phyloP scores from a whole-genome alignment of 2,329 filamentous ascomycete genomes.

The Trichophyton rubrum region DNA sequence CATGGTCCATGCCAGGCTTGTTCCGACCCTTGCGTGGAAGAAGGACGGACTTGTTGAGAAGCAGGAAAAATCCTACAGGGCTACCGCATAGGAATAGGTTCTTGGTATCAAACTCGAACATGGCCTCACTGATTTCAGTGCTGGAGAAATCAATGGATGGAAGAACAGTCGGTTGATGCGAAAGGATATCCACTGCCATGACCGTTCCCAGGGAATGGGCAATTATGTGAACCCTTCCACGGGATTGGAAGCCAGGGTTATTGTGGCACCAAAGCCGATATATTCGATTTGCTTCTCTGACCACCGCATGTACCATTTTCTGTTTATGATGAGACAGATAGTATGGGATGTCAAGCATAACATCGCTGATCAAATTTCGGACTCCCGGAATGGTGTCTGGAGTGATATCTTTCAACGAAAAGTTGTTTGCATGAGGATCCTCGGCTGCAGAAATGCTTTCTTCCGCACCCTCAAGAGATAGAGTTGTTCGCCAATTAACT shows the following conservation, averaged over 20 bases:
- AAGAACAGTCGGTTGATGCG: conserved; percentile 66
- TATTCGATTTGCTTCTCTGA: conserved; percentile 86
- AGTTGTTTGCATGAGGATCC: conserved; percentile 49
- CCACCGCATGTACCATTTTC: conserved; percentile 84
- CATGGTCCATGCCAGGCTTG: conserved; percentile 58
- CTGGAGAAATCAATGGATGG: conserved; percentile 36
- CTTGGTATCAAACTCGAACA: conserved; percentile 84
- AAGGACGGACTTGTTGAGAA: conserved; percentile 62
- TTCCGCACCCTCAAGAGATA: conserved; percentile 75
- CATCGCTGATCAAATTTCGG: conserved; percentile 86
- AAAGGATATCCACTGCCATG: conserved; percentile 87
- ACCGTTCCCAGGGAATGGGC: conserved; percentile 89
- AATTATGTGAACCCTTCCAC: conserved; percentile 79
- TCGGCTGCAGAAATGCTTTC: conserved; percentile 40
- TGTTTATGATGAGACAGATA: conserved; percentile 94
- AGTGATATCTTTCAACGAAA: conserved; percentile 75
- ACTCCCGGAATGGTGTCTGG: conserved; percentile 81
- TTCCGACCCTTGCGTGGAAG: conserved; percentile 61
- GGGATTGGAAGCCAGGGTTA: conserved; percentile 70
- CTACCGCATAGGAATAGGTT: conserved; percentile 85
- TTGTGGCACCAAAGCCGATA: conserved; percentile 90
- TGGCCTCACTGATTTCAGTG: conserved; percentile 35
- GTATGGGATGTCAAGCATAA: conserved; percentile 97
- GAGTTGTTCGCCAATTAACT: conserved; percentile 81
- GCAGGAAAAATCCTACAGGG: conserved; percentile 81